Conservation (phyloP, 768 basidiomycete species). For the Calocera viscosa region DNA sequence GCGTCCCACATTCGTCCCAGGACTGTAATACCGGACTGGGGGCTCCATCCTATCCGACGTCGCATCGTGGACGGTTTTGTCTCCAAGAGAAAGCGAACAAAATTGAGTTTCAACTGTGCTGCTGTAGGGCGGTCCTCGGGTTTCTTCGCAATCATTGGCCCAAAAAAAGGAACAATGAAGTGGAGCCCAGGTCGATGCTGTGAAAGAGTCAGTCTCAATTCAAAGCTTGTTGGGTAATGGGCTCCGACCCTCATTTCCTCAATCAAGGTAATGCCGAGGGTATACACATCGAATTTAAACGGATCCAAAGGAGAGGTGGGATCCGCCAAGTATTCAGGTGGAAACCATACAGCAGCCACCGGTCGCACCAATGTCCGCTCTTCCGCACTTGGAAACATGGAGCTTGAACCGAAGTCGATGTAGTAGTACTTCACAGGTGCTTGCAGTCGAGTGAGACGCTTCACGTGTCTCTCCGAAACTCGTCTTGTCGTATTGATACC, state of each 20-base stretch:
- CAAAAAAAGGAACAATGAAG: neutral
- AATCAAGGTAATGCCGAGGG: neutral
- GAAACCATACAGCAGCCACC: neutral
- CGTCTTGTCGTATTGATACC: neutral
- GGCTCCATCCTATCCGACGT: neutral
- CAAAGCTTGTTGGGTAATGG: neutral
- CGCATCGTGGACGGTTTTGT: neutral
- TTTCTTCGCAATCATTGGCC: neutral
- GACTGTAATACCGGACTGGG: no score
- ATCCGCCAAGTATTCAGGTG: neutral
- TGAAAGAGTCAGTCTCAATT: neutral
- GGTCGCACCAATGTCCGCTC: neutral
- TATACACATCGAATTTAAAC: neutral
- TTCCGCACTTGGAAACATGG: neutral
- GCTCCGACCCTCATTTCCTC: neutral
- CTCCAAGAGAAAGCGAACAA: neutral
- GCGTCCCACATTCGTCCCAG: no score
- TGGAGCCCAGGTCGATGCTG: neutral
- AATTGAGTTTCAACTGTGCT: neutral
- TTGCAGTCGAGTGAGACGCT: neutral
- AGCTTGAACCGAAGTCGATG: neutral
- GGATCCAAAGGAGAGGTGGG: neutral
- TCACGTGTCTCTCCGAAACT: neutral
- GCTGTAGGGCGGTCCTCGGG: neutral
- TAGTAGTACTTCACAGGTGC: constrained; percentile 5